Base-by-base conservation (phyloP, 2,329 filamentous ascomycete species). In the Pseudogymnoascus sp. region DNA sequence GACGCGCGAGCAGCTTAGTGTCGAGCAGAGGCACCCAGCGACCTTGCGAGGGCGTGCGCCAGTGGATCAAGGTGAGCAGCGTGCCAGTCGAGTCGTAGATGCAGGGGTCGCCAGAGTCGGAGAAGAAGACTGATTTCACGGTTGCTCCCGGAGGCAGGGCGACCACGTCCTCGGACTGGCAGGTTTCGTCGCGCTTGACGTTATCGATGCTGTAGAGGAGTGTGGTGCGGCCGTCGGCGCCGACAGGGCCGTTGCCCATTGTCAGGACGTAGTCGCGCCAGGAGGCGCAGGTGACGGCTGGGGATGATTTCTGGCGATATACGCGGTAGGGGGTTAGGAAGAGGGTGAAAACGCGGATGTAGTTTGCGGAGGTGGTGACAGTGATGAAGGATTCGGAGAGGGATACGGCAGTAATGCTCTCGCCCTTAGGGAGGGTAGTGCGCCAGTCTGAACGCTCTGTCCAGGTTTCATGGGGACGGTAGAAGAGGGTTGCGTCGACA, bases 231-330 rank as follows among this genome's bases (percentile, higher is more conserved):
- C 94, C 93, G 71, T 94, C 88, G 8, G 86, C 83, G 11, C 87
- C 87, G 35, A 96, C 83, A 0, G 94, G 86, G 0, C 95, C 95
- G 69, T 99, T 99, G 61, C 93, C 93, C 68, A 99, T 85, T 0
- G 92, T 97, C 72, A 97, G 83, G n/a, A 99, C 88, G 74, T 97
- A 97, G 78, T 99, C 92, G 67, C 89, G 83, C 90, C 91, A 97
- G 68, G 91, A 93, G 0, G 92, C 91, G 71, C 94, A 99, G 0
- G 92, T 94, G 19, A 99, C 92, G 60, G 91, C 90, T 1, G 93
- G 92, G 2, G 84, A 85, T 74, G 89, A 92, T 78, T 97, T 97
- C 66, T 95, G 92, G 23, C 94, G 83, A 74, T 96, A 97, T 1
- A 99, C 87, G 59, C 90, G 87, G 68, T 91, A 89, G 0, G 94